Percentiles rank a stretch among this genome's conserved stretches.
phyloP scores from a whole-genome alignment of 805 yeast species.

The Ogataea methylovora region DNA sequence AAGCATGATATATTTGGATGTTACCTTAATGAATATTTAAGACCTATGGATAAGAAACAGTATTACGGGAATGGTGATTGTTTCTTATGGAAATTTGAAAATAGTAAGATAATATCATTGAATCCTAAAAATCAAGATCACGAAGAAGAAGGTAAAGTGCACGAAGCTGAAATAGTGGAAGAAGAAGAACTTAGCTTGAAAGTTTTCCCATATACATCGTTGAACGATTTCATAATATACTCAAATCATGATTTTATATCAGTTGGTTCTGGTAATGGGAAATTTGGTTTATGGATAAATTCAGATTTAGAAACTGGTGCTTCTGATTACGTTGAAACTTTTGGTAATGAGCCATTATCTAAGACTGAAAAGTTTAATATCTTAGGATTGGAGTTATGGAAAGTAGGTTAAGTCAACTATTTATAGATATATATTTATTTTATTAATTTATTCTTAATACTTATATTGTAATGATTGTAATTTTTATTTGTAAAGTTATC shows the following conservation, averaged over 20 bases:
- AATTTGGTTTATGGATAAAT: constrained; percentile 87
- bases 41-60: constrained; percentile 62
- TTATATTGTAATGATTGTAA: not conserved
- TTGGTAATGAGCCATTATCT: constrained; percentile 75
- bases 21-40: constrained; percentile 64
- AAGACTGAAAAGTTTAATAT: constrained; percentile 56
- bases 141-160: constrained; percentile 1
- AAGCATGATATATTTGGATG: constrained; percentile 67
- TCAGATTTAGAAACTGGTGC: constrained; percentile 70
- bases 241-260: constrained; percentile 73
- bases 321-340: constrained; percentile 70
- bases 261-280: constrained; percentile 89
- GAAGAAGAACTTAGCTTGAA: constrained; percentile 42
- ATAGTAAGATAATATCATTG: constrained; percentile 26
- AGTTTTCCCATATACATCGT: constrained; percentile 83
- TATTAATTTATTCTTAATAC: not conserved
- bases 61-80: constrained; percentile 95
- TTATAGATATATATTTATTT: not conserved
- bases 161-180: constrained; percentile 4
- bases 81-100: constrained; percentile 77
- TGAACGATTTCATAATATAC: constrained; percentile 79
- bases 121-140: constrained; percentile 2
- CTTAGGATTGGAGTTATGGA: constrained; percentile 80
- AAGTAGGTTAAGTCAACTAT: constrained; percentile 32
- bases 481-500: no score